Evolutionary conservation across 306 rosid species (phyloP).

Genomic region (Rosa rugosa): DNA sequence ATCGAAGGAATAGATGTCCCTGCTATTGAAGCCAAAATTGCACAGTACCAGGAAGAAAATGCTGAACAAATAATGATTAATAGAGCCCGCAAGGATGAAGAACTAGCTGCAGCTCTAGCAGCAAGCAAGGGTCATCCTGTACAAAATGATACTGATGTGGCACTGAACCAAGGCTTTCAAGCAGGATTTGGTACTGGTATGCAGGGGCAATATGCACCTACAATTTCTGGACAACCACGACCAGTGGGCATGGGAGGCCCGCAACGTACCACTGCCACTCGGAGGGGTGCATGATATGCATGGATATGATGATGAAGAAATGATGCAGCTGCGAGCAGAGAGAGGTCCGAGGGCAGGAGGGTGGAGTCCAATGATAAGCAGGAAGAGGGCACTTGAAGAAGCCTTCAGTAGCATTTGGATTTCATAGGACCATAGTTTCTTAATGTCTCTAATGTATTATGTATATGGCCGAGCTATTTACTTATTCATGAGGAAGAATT

Average conservation of each 20-base stretch:
- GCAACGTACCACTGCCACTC: slow-evolving; percentile 75
- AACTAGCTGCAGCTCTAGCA: slow-evolving; percentile 83
- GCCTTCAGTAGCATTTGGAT: slow-evolving; percentile 92
- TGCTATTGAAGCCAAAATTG: slow-evolving; percentile 69
- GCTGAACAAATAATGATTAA: slow-evolving; percentile 81
- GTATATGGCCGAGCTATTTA: not conserved
- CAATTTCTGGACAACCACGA: slow-evolving; percentile 80
- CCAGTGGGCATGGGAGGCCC: slow-evolving; percentile 70
- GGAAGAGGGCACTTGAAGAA: slow-evolving; percentile 85
- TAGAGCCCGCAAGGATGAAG: slow-evolving; percentile 94
- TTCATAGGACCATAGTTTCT: slow-evolving; percentile 23
- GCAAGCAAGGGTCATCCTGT: slow-evolving; percentile 70
- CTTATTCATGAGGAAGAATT: not conserved
- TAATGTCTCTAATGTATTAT: not conserved
- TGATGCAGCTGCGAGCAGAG: slow-evolving; percentile 62
- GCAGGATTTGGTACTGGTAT: slow-evolving; percentile 53
- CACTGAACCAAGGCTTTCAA: slow-evolving; percentile 58
- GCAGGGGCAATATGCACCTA: slow-evolving; percentile 88
- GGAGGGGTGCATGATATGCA: slow-evolving; percentile 53
- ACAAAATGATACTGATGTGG: slow-evolving; percentile 62
- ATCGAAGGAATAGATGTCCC: slow-evolving; percentile 74
- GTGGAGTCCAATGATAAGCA: slow-evolving; percentile 70
- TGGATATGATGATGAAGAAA: slow-evolving; percentile 72
- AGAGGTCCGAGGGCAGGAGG: slow-evolving; percentile 83
- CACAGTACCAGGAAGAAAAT: slow-evolving; percentile 83